Evolutionary conservation across 106 monocot species (phyloP).

Genomic region (Allium cepa): DNA sequence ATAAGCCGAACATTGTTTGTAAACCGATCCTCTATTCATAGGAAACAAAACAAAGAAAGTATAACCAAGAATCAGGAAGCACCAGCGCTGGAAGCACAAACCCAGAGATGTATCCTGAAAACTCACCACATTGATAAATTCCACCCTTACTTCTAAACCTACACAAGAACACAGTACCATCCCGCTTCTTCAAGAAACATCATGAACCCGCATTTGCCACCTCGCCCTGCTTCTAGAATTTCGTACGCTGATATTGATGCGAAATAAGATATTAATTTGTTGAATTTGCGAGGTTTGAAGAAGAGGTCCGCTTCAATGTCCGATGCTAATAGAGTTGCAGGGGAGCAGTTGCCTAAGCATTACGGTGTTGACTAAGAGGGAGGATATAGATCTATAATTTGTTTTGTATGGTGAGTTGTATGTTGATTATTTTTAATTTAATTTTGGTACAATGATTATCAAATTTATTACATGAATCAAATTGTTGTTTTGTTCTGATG

Average conservation of each 20-base stretch:
- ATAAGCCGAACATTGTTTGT: too few species aligned
- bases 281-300: neutral
- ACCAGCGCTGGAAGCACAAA: too few species aligned
- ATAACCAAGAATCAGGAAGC: too few species aligned
- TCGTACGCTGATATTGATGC: neutral
- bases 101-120: too few species aligned
- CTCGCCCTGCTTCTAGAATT: neutral
- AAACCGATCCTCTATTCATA: too few species aligned
- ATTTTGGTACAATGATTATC: too few species aligned
- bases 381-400: neutral
- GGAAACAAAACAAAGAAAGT: too few species aligned
- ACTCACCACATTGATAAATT: too few species aligned
- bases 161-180: neutral
- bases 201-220: neutral
- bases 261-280: neutral
- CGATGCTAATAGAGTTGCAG: neutral
- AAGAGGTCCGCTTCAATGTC: conserved; percentile 5
- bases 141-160: neutral
- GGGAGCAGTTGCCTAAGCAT: neutral
- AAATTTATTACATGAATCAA: too few species aligned
- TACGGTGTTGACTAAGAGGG: neutral
- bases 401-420: too few species aligned
- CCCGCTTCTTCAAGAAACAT: neutral
- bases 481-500: too few species aligned
- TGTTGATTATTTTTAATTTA: too few species aligned